Evolutionary conservation across 2,329 filamentous ascomycete genomes (phyloP), one percentile per base, ranked within the genome.

Genomic region (Esteya vermicola): DNA sequence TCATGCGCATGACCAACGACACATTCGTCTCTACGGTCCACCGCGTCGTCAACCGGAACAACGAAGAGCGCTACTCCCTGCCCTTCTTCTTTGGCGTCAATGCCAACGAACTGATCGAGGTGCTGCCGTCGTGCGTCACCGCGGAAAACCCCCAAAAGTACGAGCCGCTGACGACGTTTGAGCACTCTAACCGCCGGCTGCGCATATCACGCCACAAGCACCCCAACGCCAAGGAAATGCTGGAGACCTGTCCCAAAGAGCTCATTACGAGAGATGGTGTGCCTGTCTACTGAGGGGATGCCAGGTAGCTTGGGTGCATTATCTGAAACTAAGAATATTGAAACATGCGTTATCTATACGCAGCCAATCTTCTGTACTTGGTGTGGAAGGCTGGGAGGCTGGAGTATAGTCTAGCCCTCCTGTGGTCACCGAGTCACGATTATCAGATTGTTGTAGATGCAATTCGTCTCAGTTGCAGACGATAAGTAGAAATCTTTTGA

Each of bases 61-160:
- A 32, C 26, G 22, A 21, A 14, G 45, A 43, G 13, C 38, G 45
- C 26, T 47, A 47, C 28, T 45, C 43, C 22, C 39, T 40, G 23
- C 45, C 45, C 2, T 47, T 45, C 16, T 47, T 47, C 41, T 47
- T 43, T 9, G 44, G 41, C 31, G 41, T 40, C 38, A 42, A 45
- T 32, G 36, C 34, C 9, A 28, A 26, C 16, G 52, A 52, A 33
- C 36, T 49, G 6, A 38, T 59, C 14, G 50, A 55, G 35, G 51
- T 55, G 1, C 47, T 59, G 4, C 48, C 56, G 2, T 56, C 54
- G 3, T 59, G 56, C 28, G 43, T 58, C 13, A 3, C 20, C 26
- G 33, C 36, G 19, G 31, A 48, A 47, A n/a, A 42, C 41, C 1
- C 57, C 54, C 35, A 54, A 52, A 58, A 57, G 43, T 59, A 58